These are phyloP conservation scores for Balamuthia mandrillaris DNA, from an alignment of 208 protist genomes.

Conservation along the genomic window DNA sequence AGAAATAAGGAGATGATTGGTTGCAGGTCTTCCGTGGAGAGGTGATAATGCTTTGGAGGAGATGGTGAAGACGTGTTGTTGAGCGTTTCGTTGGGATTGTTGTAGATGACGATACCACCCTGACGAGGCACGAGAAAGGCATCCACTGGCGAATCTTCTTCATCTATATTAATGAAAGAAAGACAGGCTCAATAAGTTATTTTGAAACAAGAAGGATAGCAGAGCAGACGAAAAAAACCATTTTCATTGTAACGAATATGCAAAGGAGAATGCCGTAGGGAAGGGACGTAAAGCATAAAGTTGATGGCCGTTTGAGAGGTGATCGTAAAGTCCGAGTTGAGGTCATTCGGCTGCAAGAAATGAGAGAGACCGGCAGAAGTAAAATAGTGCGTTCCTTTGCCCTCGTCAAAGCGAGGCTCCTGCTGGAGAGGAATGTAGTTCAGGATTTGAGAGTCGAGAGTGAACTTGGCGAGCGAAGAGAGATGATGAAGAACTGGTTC, in stretches of 20 bases:
- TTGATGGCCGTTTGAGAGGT: slow-evolving; percentile 56
- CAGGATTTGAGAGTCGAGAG: neutral
- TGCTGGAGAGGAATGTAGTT: neutral
- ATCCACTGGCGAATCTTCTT: neutral
- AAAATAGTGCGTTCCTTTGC: neutral
- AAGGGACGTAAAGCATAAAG: slow-evolving; percentile 64
- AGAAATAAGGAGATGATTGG: too few species aligned
- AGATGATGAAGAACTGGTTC: neutral
- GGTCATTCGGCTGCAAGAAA: neutral
- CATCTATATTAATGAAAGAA: neutral
- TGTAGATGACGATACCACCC: slow-evolving; percentile 66
- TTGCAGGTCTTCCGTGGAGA: too few species aligned
- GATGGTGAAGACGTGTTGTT: too few species aligned
- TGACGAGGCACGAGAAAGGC: slow-evolving; percentile 63
- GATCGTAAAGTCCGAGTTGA: slow-evolving; percentile 42
- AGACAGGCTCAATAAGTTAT: neutral
- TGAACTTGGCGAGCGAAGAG: neutral
- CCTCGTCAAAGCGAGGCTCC: neutral
- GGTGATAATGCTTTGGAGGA: too few species aligned
- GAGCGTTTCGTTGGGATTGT: slow-evolving; percentile 14
- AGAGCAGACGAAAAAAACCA: neutral
- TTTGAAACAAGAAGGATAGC: neutral
- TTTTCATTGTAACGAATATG: slow-evolving; percentile 7
- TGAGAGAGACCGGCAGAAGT: neutral
- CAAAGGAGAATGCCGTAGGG: neutral